Evolutionary conservation across 805 yeast genomes (phyloP), one percentile per base, ranked within the genome.

Genomic region (Myxozyma sirexii): DNA sequence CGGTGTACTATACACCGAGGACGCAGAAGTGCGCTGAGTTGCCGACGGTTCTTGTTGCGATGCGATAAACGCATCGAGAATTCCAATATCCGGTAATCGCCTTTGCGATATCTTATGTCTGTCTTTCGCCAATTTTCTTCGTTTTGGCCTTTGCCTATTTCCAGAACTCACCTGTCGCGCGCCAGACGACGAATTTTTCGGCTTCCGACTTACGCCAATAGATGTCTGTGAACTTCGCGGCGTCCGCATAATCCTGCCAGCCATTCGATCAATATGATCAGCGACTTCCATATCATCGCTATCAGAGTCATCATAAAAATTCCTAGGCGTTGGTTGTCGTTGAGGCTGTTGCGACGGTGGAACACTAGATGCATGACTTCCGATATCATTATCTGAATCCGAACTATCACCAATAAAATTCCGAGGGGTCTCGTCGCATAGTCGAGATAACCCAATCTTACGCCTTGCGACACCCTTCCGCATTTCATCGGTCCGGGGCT

Each of bases 381-480:
- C 47, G 24, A 54, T 17, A 21, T 55, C 63, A 15, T 46, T 48
- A 31, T 60, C 64, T 1, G 59, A 48, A 7, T 60, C 59, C 12
- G 62, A 47, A n/a, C 44, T 38, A 45, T 60, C 64, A 4, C 59
- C 62, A 12, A 53, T 50, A 12, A 49, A 57, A 29, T 54, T 50
- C 3, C 31, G 38, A 37, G 42, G 3, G 2, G 17, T 15, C 13
- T 27, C 56, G 21, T 47, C 54, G 1, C 26, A 45, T n/a, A 23
- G 56, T 26, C 53, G 19, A 3, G 54, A 42, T 4, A 17, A 31
- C 3, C 64, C 57, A 21, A 64, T 23, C 48, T 64, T 64, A 17
- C 66, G 56, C n/a, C 56, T 24, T 13, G 67, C 68, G 23, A 64
- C 33, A 15, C 68, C 68, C 33, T 57, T 64, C 19, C 63, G 33